Evolutionary conservation across 148 eudicot genomes (phyloP).

Genomic region (Rhododendron simsii): DNA sequence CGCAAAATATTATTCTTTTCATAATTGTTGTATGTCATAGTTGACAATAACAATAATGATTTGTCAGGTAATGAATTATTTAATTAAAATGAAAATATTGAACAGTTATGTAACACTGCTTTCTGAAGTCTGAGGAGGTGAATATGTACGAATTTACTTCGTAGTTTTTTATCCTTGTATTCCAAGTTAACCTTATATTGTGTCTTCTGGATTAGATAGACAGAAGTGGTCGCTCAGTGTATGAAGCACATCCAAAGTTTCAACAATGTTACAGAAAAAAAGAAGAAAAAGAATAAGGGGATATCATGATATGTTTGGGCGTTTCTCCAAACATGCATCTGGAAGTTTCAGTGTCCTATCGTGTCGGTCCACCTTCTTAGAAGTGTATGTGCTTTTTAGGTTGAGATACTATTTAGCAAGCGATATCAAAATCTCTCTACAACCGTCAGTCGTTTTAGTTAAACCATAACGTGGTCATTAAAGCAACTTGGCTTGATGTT

Average conservation of each 20-base stretch:
- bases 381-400: neutral
- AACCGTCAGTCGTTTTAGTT: neutral
- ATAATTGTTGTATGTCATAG: neutral
- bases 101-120: neutral
- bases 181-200: neutral
- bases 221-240: neutral
- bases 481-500: neutral
- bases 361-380: neutral
- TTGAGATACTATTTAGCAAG: neutral
- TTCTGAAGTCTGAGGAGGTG: neutral
- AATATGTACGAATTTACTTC: neutral
- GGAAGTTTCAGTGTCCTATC: neutral
- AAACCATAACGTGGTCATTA: neutral
- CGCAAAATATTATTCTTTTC: neutral
- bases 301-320: neutral
- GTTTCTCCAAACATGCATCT: neutral
- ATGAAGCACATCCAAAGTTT: neutral
- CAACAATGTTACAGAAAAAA: neutral
- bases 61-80: neutral
- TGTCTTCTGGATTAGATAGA: neutral
- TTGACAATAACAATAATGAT: neutral
- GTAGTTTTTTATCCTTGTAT: neutral
- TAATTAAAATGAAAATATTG: neutral
- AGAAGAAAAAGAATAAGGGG: neutral
- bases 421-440: too few relatives aligned